phyloP scores from a whole-genome alignment of 306 rosid species.

The Hippophae rhamnoides region DNA sequence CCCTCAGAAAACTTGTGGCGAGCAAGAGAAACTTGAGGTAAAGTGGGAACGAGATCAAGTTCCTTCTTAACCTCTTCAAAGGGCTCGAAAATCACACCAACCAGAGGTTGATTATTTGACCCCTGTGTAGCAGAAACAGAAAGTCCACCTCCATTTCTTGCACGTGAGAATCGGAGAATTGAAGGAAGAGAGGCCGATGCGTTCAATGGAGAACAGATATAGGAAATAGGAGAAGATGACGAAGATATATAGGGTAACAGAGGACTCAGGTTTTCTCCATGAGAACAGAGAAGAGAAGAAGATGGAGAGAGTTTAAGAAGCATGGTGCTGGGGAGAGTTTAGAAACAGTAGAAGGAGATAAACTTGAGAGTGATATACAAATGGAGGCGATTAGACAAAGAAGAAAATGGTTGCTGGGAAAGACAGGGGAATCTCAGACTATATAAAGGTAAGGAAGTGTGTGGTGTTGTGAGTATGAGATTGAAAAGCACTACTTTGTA shows the following conservation, averaged over 20 bases:
- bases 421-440: too few species aligned
- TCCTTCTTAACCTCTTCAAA: constrained; percentile 93
- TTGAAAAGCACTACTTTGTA: too few species aligned
- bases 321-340: constrained; percentile 24
- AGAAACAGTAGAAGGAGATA: constrained; percentile 1
- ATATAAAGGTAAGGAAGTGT: too few species aligned
- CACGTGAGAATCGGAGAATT: constrained; percentile 18
- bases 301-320: constrained; percentile 42
- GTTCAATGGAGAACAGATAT: too few species aligned
- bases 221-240: background rate
- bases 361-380: background rate
- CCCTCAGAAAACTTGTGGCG: constrained; percentile 56
- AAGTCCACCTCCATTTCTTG: constrained; percentile 10
- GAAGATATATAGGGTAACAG: constrained; percentile 10
- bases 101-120: constrained; percentile 35
- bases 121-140: constrained; percentile 49
- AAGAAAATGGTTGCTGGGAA: background rate
- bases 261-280: constrained; percentile 21
- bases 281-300: constrained; percentile 24
- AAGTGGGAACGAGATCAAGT: constrained; percentile 68
- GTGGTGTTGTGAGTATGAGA: constrained; percentile 6
- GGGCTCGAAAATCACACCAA: constrained; percentile 87
- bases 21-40: constrained; percentile 67
- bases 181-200: constrained; percentile 16
- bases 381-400: background rate